These are phyloP conservation scores for Globisporangium canariense DNA, from an alignment of 352 stramenopile genomes.

Conservation along the genomic window DNA sequence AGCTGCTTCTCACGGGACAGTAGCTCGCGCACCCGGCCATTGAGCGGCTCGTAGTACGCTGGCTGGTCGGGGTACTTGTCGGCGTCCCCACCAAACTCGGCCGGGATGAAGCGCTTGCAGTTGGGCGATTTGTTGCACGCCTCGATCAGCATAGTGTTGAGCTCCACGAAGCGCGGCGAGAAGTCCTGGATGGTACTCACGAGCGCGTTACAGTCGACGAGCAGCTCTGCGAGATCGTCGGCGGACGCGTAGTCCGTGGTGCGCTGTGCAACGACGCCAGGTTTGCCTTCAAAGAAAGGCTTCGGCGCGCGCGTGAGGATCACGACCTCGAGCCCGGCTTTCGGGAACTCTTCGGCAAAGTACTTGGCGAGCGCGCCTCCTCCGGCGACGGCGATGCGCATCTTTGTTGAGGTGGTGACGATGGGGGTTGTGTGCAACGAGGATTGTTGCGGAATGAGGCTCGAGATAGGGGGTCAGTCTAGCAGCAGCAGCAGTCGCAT, in stretches of 20 bases:
- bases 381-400: conserved; percentile 39
- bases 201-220: conserved; percentile 32
- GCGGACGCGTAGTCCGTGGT: conserved; percentile 4
- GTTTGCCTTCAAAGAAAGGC: conserved; percentile 28
- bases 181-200: conserved; percentile 26
- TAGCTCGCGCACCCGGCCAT: conserved; percentile 17
- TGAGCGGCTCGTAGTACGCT: conserved; percentile 12
- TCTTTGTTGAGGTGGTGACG: background rate
- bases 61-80: conserved; percentile 24
- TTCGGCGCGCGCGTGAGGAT: conserved; percentile 38
- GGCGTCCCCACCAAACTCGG: conserved; percentile 31
- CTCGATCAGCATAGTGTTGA: conserved; percentile 28
- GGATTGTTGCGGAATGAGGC: background rate
- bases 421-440: background rate
- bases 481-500: background rate
- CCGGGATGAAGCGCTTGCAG: conserved; percentile 46
- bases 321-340: conserved; percentile 28
- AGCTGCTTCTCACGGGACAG: conserved; percentile 27
- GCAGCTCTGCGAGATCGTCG: background rate
- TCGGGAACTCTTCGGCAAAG: conserved; percentile 24
- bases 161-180: conserved; percentile 9
- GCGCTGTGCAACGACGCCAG: conserved; percentile 15
- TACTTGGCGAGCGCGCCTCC: conserved; percentile 32
- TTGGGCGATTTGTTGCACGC: conserved; percentile 30
- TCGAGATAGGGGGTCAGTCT: background rate